Evolutionary conservation across 1,284 basidiomycete species (phyloP), one percentile per base, ranked within the genome.

Genomic region (Ganoderma resinaceum): DNA sequence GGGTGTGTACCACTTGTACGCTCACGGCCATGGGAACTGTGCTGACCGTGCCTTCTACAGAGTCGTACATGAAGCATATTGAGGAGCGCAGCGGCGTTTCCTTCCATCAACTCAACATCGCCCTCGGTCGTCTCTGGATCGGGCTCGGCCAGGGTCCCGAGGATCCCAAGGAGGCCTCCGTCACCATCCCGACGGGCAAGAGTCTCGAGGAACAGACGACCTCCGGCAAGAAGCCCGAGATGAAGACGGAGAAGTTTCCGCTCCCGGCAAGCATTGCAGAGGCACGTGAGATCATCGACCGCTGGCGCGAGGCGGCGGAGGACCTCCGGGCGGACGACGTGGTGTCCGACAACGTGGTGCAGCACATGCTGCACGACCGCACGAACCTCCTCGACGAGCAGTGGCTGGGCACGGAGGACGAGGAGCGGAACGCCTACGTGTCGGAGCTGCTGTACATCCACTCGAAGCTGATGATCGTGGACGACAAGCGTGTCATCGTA

Each of bases 381-480:
- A 90, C 87, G 26, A 81, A 78, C 11, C 79, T 96, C 64, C 61
- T 80, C 20, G 86, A 94, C 42, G 96, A 97, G 82, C 78, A 85
- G 62, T 98, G 96, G 97, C 74, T 90, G 59, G 96, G 95, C 1
- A 89, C 85, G 0, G 88, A 92, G 75, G 88, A 92, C 72, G 95
- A 96, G 78, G 96, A 98, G 82, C 81, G 90, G 68, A 85, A 90
- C 72, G 89, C 91, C 83, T 95, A 75, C 73, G 90, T 96, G 26
- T 91, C 94, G 12, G 94, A 97, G 83, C 78, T 95, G 73, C 80
- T 93, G 23, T 93, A 94, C 75, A 94, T 95, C 70, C 92, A 95
- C 78, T 89, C 87, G 38, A 93, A 95, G 82, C 76, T 97, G 31
- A 96, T 98, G 95, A 95, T 98, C 69, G 94, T 97, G 29, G 96